Evolutionary conservation across 1,139 yeast species (phyloP), one percentile per base, ranked within the genome.

Genomic region (Debaryomyces sp.): DNA sequence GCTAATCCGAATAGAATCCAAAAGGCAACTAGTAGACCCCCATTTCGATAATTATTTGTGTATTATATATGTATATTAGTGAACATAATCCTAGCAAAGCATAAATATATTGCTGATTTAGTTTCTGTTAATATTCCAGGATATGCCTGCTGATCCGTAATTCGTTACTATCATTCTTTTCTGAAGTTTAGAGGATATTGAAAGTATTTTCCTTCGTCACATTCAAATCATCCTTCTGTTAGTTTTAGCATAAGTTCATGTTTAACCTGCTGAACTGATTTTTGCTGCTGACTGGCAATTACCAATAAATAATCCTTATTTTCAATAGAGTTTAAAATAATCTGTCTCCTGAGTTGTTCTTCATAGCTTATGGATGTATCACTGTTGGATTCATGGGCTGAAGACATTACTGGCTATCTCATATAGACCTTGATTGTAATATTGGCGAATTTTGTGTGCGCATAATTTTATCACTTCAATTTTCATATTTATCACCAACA

Each of bases 221-320:
- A 29, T 29, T 13, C 13, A 30, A 30, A 12, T 35, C 21, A 52
- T 17, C 58, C 57, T 15, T 55, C 54, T 1, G 60, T 54, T 21
- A 68, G 50, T 43, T 57, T 60, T 42, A 58, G 44, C 59, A 61
- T 64, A 48, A 77, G 60, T 55, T 76, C 79, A 51, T 76, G 66
- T 45, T 64, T 69, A 22, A 76, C 78, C 55, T 76, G 78, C 50
- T 69, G 75, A 29, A 74, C 78, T 2, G 73, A 66, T 53, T 75
- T 75, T 44, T 68, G 67, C 55, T 75, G 77, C 55, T 75, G 79
- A 40, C 70, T 64, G 2, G 81, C 80, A 10, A 75, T 67, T 34
- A 73, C 66, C 57, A 77, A 55, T 44, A 77, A 58, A 54, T 73
- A 77, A 55, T 77, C 82, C 48, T 57, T 62, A 50, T 74, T 77